Evolutionary conservation across 2,329 filamentous ascomycete genomes (phyloP).

Genomic region (Xylariaceae sp.): DNA sequence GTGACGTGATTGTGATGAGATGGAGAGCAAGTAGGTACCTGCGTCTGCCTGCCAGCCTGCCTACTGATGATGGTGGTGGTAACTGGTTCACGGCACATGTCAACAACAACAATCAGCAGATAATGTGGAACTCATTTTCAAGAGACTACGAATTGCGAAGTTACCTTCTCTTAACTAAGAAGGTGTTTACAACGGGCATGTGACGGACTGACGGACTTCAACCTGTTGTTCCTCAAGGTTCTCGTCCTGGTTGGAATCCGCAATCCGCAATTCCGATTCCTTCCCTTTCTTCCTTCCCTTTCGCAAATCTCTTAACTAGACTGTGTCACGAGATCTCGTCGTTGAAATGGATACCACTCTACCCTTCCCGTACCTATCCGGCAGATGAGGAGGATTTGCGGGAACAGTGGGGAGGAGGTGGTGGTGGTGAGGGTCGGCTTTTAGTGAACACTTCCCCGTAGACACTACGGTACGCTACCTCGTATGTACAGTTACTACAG

Average conservation of each 20-base stretch:
- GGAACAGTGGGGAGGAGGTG: neutral
- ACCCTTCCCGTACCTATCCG: neutral
- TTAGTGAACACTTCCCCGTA: neutral
- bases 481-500: neutral
- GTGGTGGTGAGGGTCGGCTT: neutral
- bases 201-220: too few species aligned
- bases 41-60: neutral
- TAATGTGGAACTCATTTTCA: too few species aligned
- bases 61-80: neutral
- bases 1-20: conserved; percentile 18
- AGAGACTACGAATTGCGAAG: too few species aligned
- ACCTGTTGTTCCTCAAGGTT: too few species aligned
- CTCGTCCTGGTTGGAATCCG: too few species aligned
- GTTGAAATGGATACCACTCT: too few species aligned
- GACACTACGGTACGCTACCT: too few species aligned
- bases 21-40: neutral
- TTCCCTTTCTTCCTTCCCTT: neutral
- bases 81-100: too few species aligned
- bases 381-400: neutral
- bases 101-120: too few species aligned
- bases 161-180: too few species aligned
- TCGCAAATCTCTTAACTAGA: neutral
- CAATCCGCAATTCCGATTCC: neutral
- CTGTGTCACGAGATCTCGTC: neutral
- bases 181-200: too few species aligned